Evolutionary conservation across 23 red algal species (phyloP), one percentile per base, ranked within the genome.

Genomic region (Gracilaria vermiculophylla): DNA sequence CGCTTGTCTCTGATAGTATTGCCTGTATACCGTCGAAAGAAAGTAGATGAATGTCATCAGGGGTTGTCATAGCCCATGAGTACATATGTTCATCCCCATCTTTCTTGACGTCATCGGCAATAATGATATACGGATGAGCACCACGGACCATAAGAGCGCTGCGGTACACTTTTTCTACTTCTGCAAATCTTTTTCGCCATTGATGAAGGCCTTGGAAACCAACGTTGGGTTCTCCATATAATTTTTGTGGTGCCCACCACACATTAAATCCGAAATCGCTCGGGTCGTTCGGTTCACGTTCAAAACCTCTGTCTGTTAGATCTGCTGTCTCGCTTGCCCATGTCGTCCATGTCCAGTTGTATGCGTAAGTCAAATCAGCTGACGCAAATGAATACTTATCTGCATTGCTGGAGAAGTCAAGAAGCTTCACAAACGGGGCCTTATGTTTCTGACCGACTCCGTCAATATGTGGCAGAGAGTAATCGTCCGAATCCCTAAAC

Each of bases 301-400:
- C 90, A 35, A 54, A 93, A 13, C 90, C 90, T 55, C 56, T 55
- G 49, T 36, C 31, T 40, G 62, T 73, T 20, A 44, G 50, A 43
- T 82, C 77, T 54, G 66, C 33, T 3, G 43, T 80, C 32, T 91
- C 87, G 57, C 65, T 91, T 53, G 90, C 90, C 90, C 90, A 93
- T 33, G 53, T 61, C 17, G 90, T 86, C 90, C 90, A 93, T 70
- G 34, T 85, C 62, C 53, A 93, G 39, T 93, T 93, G 33, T 83
- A 78, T 1, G 90, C 64, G 29, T 93, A 93, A 1, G 79, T 93
- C 43, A 93, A 50, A 69, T 93, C 90, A 33, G 75, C 90, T 19
- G 80, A 76, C 8, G 90, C 70, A 62, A 78, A 86, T 42, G 80
- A 76, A 43, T 62, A 93, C 32, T 58, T 67, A 25, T 6, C 35